These are phyloP conservation scores for Tylopilus subfusipes DNA, from an alignment of 768 basidiomycete genomes.

Conservation along the genomic window DNA sequence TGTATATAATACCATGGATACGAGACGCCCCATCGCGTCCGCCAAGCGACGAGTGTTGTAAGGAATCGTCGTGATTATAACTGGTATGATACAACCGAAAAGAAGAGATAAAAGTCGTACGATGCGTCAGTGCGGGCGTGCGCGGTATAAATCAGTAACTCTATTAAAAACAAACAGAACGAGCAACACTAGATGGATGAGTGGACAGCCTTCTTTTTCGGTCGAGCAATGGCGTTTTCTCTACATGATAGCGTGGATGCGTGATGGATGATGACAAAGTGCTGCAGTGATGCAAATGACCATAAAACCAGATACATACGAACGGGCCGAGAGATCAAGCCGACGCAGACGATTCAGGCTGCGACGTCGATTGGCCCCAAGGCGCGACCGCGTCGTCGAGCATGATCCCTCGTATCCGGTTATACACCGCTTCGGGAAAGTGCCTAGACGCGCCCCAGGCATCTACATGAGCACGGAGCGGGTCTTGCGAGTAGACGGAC, in stretches of 20 bases:
- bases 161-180: too few species aligned
- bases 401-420: constrained; percentile 77
- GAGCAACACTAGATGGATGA: not conserved
- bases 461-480: not conserved
- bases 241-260: not conserved
- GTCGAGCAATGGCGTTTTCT: too few species aligned
- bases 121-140: not conserved
- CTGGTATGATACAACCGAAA: constrained; percentile 9
- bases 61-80: not conserved
- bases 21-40: too few species aligned
- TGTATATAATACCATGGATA: too few species aligned
- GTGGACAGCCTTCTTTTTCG: not conserved
- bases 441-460: constrained; percentile 40
- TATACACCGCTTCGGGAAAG: constrained; percentile 76
- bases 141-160: not conserved
- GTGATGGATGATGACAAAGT: too few species aligned
- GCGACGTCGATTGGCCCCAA: constrained; percentile 29
- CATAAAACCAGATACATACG: not conserved
- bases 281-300: not conserved
- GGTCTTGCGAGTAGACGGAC: not conserved
- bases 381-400: constrained; percentile 61
- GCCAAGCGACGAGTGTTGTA: too few species aligned
- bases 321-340: constrained; percentile 2
- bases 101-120: not conserved
- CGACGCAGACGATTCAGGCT: not conserved